A percentile compares a stretch with the other conserved stretches of the same genome.
Evolutionary conservation across 2,329 filamentous ascomycete genomes (phyloP).

Genomic region (Fusarium continuum): DNA sequence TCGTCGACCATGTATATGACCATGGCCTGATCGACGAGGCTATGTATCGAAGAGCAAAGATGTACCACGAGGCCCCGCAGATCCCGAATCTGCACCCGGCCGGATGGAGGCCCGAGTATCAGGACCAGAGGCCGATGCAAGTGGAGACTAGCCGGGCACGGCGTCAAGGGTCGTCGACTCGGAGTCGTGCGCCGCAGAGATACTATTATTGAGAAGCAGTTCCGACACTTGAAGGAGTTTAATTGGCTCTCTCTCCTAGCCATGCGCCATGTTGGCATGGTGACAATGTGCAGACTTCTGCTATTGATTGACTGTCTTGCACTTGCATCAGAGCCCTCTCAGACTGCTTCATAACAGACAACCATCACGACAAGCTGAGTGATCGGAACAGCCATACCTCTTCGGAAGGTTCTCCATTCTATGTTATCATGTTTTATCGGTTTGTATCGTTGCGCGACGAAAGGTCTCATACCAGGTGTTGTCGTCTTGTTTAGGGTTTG

Average conservation of each 20-base stretch:
- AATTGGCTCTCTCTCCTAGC: too few relatives aligned
- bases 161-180: neutral
- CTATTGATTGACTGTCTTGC: neutral
- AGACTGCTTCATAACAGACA: neutral
- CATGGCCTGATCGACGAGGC: conserved; percentile 43
- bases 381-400: neutral
- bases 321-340: neutral
- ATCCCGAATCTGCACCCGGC: conserved; percentile 18
- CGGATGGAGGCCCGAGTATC: conserved; percentile 18
- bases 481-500: neutral
- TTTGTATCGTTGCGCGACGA: neutral
- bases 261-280: too few relatives aligned
- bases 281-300: neutral
- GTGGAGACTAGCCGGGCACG: conserved; percentile 16
- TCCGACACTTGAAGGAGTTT: neutral
- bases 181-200: neutral
- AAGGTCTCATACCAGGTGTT: neutral
- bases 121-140: neutral
- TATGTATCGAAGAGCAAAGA: conserved; percentile 33
- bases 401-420: neutral
- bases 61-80: conserved; percentile 35
- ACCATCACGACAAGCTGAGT: neutral
- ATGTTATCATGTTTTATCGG: neutral
- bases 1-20: conserved; percentile 51
- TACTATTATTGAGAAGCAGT: conserved; percentile 1